phyloP scores from a whole-genome alignment of 2,329 filamentous ascomycete species.

The Gnomoniopsis sp. region DNA sequence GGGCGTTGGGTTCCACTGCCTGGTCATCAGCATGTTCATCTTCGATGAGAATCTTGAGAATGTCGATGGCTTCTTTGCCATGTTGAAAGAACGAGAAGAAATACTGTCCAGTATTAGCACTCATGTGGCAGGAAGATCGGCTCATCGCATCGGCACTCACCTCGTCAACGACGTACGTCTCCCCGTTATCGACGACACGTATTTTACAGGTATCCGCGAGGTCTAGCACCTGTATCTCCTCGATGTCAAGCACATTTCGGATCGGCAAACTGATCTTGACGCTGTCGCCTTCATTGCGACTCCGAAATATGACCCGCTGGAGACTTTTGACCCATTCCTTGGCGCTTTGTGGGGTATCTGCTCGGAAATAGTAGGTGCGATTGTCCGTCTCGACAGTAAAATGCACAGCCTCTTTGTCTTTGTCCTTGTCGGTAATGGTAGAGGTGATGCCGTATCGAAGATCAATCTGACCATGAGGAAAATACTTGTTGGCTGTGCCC shows the following conservation, averaged over 20 bases:
- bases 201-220: conserved; percentile 94
- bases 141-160: conserved; percentile 40
- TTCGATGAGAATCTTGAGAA: conserved; percentile 71
- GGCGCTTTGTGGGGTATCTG: conserved; percentile 82
- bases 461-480: conserved; percentile 87
- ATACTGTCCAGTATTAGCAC: conserved; percentile 52
- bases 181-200: conserved; percentile 86
- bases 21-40: conserved; percentile 43
- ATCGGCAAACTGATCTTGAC: conserved; percentile 94
- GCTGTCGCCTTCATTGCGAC: conserved; percentile 93
- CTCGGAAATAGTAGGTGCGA: conserved; percentile 80
- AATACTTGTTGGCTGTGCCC: conserved; percentile 82
- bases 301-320: conserved; percentile 91
- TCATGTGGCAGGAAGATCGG: background rate
- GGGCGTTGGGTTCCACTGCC: conserved; percentile 17
- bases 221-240: conserved; percentile 85
- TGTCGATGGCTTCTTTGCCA: conserved; percentile 76
- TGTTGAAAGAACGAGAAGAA: conserved; percentile 95
- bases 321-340: conserved; percentile 96
- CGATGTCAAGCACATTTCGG: conserved; percentile 84
- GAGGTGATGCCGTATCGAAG: conserved; percentile 88
- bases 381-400: conserved; percentile 82
- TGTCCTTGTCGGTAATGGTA: conserved; percentile 71
- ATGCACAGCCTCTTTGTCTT: conserved; percentile 70
- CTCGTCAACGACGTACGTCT: conserved; percentile 94